phyloP scores from a whole-genome alignment of 208 protist genomes.

The Leishmania lainsoni region DNA sequence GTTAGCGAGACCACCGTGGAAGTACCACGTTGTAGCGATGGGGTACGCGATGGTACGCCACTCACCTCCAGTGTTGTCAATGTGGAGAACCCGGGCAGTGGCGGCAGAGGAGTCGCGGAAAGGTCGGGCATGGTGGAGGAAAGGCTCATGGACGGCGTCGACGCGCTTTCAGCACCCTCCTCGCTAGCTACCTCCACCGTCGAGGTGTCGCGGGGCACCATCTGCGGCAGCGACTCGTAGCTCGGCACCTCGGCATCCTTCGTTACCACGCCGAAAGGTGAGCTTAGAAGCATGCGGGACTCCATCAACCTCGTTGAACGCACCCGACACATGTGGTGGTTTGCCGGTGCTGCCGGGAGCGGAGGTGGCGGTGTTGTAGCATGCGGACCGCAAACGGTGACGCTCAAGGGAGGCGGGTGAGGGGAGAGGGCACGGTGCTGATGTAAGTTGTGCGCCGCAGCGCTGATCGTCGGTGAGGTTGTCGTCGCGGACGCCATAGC shows the following conservation, averaged over 20 bases:
- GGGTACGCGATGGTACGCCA: not conserved
- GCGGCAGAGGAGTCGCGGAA: slow-evolving; percentile 11
- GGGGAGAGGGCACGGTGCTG: slow-evolving; percentile 4
- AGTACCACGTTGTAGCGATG: not conserved
- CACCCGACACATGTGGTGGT: slow-evolving; percentile 15
- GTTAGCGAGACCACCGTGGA: not conserved
- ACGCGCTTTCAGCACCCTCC: not conserved
- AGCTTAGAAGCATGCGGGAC: not conserved
- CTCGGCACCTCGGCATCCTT: not conserved
- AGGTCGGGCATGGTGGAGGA: slow-evolving; percentile 34
- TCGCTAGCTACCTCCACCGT: not conserved
- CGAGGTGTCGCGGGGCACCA: not conserved
- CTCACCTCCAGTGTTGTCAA: not conserved
- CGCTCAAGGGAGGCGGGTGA: slow-evolving; percentile 2
- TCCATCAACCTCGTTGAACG: slow-evolving; percentile 6
- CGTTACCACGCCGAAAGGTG: not conserved
- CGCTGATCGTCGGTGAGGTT: not conserved
- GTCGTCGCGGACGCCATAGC: not conserved
- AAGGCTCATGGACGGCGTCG: slow-evolving; percentile 5
- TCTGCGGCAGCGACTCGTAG: not conserved
- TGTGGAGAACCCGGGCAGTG: not conserved
- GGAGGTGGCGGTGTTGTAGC: slow-evolving; percentile 1
- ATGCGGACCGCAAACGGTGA: not conserved
- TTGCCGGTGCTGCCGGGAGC: slow-evolving; percentile 23
- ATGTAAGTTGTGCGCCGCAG: not conserved